Percentiles rank a stretch among this genome's conserved stretches.
These are phyloP conservation scores for Fusarium irregulare DNA, from an alignment of 2,329 filamentous ascomycete species.

Conservation along the genomic window DNA sequence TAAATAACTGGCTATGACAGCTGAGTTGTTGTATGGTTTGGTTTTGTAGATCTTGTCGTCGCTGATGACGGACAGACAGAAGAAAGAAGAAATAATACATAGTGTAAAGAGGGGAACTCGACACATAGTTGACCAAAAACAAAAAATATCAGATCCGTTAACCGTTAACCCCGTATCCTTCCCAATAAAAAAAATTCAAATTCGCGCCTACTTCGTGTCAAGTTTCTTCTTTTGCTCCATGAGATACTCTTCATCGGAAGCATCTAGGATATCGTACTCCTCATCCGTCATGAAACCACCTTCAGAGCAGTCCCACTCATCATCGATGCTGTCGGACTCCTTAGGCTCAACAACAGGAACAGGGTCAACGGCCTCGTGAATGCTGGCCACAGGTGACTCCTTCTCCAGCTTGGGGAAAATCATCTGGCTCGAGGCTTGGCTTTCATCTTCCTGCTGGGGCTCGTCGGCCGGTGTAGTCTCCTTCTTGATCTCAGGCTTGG, in stretches of 20 bases:
- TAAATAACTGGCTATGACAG: constrained; percentile 19
- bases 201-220: constrained; percentile 51
- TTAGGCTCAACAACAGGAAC: constrained; percentile 64
- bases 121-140: constrained; percentile 25
- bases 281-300: constrained; percentile 94
- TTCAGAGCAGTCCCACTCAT: constrained; percentile 73
- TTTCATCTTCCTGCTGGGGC: constrained; percentile 50
- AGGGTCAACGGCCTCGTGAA: constrained; percentile 74
- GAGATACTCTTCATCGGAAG: constrained; percentile 86
- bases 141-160: constrained; percentile 29
- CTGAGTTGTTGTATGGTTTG: constrained; percentile 9
- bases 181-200: constrained; percentile 23
- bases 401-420: constrained; percentile 97
- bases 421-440: constrained; percentile 69
- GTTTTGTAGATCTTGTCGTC: constrained; percentile 18
- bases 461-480: constrained; percentile 35
- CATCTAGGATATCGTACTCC: constrained; percentile 97
- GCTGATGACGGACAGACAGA: constrained; percentile 18
- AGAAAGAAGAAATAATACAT: constrained; percentile 44
- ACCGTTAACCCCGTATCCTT: constrained; percentile 34
- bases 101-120: constrained; percentile 37
- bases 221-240: constrained; percentile 63
- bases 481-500: constrained; percentile 44
- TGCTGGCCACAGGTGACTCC: constrained; percentile 85
- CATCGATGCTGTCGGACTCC: constrained; percentile 63